Base-by-base conservation (phyloP, 2,329 filamentous ascomycete genomes). In the Fusarium bactridioides region DNA sequence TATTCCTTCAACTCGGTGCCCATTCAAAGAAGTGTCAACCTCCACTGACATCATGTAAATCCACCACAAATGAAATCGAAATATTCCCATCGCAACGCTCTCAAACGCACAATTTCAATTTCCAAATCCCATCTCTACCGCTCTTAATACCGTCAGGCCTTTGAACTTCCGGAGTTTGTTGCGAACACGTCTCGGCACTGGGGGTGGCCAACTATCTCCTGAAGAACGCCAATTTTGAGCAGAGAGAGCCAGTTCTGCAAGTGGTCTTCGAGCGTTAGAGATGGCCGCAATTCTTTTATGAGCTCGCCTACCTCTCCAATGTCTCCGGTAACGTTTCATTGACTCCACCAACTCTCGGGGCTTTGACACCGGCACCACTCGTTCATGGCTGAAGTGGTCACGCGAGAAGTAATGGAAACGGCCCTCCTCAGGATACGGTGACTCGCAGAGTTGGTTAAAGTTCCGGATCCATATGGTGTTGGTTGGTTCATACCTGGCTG, bases 11-110 rank as follows among this genome's bases (percentile, higher is more conserved):
- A 13, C 23, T 54, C 11, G 18, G 2, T 18, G 10, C 27, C 4
- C 15, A 11, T n/a, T 15, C 18, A 35, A 10, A 11, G 0, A 38
- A 41, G 1, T n/a, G 10, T 27, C 50, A 41, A 4, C 23, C 25
- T 41, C 15, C 25, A n/a, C 19, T 29, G 7, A 10, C 35, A 27
- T 13, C 19, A 13, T 40, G 35, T 19, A n/a, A 27, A 40, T n/a
- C 25, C 19, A 41, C 33, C 35, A 41, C 35, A 13, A 10, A 7
- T 29, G 15, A 27, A 54, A 10, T 12, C 48, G 3, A 29, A 18
- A 0, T 4, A 27, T 6, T 3, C 18, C 31, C 6, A 21, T 5
- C 48, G 25, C 4, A 10, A 10, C 31, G 3, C n/a, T 31, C 29
- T 25, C 48, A 25, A 50, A 51, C 9, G 7, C 29, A 1, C 18